Percentiles rank a stretch among this genome's conserved stretches.
Conservation (phyloP, 331 rosid species). For the Acacia pycnantha region DNA sequence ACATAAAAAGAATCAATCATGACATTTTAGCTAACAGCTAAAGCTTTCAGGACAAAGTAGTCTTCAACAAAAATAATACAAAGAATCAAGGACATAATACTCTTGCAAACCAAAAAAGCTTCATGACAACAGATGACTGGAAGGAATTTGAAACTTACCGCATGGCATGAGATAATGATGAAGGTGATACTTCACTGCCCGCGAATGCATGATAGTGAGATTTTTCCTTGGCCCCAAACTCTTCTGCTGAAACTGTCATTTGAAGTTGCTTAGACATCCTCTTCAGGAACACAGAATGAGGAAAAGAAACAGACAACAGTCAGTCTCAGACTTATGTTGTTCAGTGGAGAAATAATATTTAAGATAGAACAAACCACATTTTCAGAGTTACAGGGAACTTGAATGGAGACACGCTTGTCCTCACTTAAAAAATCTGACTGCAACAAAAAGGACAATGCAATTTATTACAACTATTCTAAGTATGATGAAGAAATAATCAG, state of each 20-base stretch:
- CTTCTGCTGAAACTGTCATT: conserved; percentile 82
- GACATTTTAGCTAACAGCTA: background rate
- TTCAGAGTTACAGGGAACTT: conserved; percentile 53
- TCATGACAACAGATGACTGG: background rate
- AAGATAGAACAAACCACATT: conserved; percentile 49
- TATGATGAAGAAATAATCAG: conserved; percentile 13
- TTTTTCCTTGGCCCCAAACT: conserved; percentile 74
- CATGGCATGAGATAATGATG: conserved; percentile 62
- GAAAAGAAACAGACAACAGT: conserved; percentile 28
- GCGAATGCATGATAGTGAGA: conserved; percentile 57
- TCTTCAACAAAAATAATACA: background rate
- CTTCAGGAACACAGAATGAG: conserved; percentile 45
- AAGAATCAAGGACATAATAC: conserved; percentile 11
- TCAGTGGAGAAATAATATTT: conserved; percentile 17
- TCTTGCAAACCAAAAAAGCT: background rate
- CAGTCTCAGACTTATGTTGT: conserved; percentile 23
- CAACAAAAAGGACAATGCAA: conserved; percentile 34
- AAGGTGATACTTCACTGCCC: conserved; percentile 57
- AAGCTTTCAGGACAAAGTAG: background rate
- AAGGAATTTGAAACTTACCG: conserved; percentile 48
- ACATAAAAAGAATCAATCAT: background rate
- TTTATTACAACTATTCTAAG: conserved; percentile 10
- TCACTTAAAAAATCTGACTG: conserved; percentile 71
- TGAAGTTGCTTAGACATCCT: conserved; percentile 56
- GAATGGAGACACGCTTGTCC: conserved; percentile 65